phyloP scores from a whole-genome alignment of 192 early-diverging fungal genomes.

The Coemansia sp. region DNA sequence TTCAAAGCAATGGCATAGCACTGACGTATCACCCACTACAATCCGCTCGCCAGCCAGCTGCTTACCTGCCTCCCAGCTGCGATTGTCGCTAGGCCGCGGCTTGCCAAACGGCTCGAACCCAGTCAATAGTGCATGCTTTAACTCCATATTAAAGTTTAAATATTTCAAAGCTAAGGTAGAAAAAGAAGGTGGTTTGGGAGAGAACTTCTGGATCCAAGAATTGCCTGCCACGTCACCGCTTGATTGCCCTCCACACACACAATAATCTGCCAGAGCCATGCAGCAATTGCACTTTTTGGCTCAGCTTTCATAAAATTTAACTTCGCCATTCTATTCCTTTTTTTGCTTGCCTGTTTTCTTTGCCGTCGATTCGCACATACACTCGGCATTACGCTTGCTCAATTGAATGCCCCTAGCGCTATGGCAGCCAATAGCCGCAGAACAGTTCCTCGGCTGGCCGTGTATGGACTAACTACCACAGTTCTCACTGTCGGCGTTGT shows the following conservation, averaged over 20 bases:
- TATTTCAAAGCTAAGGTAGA: too few relatives aligned
- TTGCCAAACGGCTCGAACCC: slow-evolving; percentile 59
- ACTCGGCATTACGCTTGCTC: neutral
- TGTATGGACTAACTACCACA: slow-evolving; percentile 73
- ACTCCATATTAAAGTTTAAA: neutral
- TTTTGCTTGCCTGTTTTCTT: neutral
- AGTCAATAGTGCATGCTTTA: slow-evolving; percentile 44
- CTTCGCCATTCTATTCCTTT: neutral
- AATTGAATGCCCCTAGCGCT: neutral
- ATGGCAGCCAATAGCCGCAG: slow-evolving; percentile 37
- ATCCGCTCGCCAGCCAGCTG: slow-evolving; percentile 25
- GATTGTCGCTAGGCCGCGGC: slow-evolving; percentile 41
- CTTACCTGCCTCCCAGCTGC: slow-evolving; percentile 55
- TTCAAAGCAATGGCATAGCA: slow-evolving; percentile 45
- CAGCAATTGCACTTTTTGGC: too few relatives aligned
- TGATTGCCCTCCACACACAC: too few relatives aligned
- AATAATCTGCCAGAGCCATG: too few relatives aligned
- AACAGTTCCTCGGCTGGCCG: slow-evolving; percentile 59
- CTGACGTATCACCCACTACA: neutral
- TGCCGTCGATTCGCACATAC: neutral
- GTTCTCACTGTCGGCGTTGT: slow-evolving; percentile 67
- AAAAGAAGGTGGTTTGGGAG: neutral
- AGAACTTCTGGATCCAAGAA: neutral
- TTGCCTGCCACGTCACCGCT: slow-evolving; percentile 18
- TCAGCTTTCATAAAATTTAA: neutral